Evolutionary conservation across 1,284 basidiomycete genomes (phyloP).

Genomic region (Peniophora sp.): DNA sequence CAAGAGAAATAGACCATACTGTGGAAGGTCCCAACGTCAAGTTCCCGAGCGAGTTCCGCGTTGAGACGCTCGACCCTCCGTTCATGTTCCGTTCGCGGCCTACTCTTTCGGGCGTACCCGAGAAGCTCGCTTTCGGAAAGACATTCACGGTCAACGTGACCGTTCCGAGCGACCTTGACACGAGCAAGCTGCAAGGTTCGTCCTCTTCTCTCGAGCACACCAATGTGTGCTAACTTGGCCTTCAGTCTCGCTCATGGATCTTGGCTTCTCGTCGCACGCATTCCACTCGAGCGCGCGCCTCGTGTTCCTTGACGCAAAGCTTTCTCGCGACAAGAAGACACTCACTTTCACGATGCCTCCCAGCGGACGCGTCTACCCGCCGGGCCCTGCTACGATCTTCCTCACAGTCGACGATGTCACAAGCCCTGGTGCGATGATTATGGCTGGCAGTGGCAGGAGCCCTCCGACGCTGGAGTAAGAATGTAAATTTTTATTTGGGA

Average conservation of each 20-base stretch:
- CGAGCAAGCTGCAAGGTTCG: conserved; percentile 17
- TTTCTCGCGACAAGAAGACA: conserved; percentile 25
- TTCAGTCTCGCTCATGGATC: conserved; percentile 36
- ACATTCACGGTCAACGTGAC: conserved; percentile 27
- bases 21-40: conserved; percentile 11
- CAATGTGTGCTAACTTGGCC: background rate
- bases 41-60: conserved; percentile 35
- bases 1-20: conserved; percentile 15
- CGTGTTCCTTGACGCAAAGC: conserved; percentile 34
- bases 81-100: conserved; percentile 32
- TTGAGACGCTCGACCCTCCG: conserved; percentile 40
- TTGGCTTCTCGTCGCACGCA: conserved; percentile 39
- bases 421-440: conserved; percentile 32
- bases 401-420: conserved; percentile 40
- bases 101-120: conserved; percentile 24
- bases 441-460: conserved; percentile 33
- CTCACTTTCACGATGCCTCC: conserved; percentile 36
- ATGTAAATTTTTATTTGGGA: background rate
- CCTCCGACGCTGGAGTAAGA: conserved; percentile 9
- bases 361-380: conserved; percentile 37
- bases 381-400: conserved; percentile 42
- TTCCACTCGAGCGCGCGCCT: conserved; percentile 37
- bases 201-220: background rate
- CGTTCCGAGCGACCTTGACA: conserved; percentile 20
- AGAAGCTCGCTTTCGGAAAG: conserved; percentile 31